Conservation (phyloP, 2,329 filamentous ascomycete species). For the Hypoxylon sp. region DNA sequence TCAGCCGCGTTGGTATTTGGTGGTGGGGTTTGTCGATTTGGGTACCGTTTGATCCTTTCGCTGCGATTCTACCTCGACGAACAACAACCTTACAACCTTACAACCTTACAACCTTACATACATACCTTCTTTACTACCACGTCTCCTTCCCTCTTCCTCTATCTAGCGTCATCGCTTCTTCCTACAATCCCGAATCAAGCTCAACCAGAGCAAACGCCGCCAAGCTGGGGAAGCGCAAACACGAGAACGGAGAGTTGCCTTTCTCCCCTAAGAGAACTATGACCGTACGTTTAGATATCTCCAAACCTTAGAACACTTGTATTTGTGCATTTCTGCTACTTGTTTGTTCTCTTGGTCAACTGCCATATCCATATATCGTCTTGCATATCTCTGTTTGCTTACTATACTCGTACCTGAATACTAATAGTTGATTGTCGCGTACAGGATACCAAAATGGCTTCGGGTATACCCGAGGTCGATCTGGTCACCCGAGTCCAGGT, state of each 20-base stretch:
- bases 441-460: slow-evolving; percentile 60
- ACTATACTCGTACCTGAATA: slow-evolving; percentile 9
- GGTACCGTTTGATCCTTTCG: slow-evolving; percentile 26
- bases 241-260: slow-evolving; percentile 67
- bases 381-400: neutral
- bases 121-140: neutral
- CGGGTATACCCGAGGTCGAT: slow-evolving; percentile 61
- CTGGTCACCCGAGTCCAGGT: slow-evolving; percentile 72
- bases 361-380: too few species aligned
- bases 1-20: slow-evolving; percentile 30
- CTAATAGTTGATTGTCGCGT: slow-evolving; percentile 11
- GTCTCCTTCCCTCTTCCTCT: neutral
- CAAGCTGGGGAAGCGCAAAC: slow-evolving; percentile 74
- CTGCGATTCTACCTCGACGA: slow-evolving; percentile 5
- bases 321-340: neutral
- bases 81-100: slow-evolving; percentile 1
- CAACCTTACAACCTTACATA: neutral
- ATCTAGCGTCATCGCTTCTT: slow-evolving; percentile 1
- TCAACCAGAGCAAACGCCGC: slow-evolving; percentile 42
- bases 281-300: slow-evolving; percentile 66
- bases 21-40: slow-evolving; percentile 35
- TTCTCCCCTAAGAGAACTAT: slow-evolving; percentile 67
- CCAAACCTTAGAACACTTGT: neutral
- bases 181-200: slow-evolving; percentile 15
- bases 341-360: too few species aligned